Evolutionary conservation across 106 monocot species (phyloP).

Genomic region (Acorus gramineus): DNA sequence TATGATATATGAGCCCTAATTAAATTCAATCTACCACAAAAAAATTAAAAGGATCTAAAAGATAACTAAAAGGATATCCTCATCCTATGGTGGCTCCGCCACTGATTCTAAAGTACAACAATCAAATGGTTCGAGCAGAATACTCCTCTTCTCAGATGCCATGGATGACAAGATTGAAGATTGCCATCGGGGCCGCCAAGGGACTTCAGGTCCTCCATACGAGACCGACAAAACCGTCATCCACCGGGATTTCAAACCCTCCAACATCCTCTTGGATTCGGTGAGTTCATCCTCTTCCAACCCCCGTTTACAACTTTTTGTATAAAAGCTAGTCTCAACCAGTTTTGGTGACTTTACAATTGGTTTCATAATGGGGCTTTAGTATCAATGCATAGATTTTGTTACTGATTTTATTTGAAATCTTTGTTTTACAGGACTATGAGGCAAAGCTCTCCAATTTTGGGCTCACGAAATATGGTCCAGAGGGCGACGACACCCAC

Average conservation of each 20-base stretch:
- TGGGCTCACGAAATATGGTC: conserved; percentile 46
- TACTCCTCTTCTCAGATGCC: conserved; percentile 24
- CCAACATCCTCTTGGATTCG: conserved; percentile 54
- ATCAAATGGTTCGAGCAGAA: conserved; percentile 26
- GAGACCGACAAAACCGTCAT: conserved; percentile 50
- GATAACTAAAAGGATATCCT: no score
- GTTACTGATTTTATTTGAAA: no score
- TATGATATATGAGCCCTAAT: no score
- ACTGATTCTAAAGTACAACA: no score
- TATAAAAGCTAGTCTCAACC: not conserved
- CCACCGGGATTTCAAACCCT: conserved; percentile 53
- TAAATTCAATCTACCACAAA: no score
- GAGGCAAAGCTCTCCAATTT: conserved; percentile 50
- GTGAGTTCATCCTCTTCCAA: conserved; percentile 9
- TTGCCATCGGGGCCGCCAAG: conserved; percentile 31
- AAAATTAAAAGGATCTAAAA: no score
- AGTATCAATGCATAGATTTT: no score
- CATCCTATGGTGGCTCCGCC: no score
- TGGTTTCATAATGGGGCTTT: not conserved
- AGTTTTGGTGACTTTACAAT: not conserved
- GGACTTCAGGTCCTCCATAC: conserved; percentile 40
- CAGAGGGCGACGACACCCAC: conserved; percentile 35
- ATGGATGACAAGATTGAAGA: conserved; percentile 45
- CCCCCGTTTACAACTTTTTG: not conserved
- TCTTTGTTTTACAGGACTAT: conserved; percentile 26